Conservation (phyloP, 805 yeast genomes). For the Ogataea saltuana region DNA sequence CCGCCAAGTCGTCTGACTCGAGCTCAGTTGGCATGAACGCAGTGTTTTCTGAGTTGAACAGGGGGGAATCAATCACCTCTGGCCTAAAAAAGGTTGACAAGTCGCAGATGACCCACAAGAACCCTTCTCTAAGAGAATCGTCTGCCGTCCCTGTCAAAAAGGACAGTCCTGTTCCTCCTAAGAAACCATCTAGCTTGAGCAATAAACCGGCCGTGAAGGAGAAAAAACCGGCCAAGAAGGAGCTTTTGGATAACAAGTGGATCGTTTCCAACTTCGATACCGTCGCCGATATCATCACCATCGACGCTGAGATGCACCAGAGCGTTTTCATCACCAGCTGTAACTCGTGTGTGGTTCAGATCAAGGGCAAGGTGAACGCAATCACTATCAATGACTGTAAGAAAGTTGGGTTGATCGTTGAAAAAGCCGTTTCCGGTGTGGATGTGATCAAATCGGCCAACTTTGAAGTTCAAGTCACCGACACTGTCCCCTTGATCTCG, state of each 20-base stretch:
- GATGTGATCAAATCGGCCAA: slow-evolving; percentile 80
- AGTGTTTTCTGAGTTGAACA: slow-evolving; percentile 85
- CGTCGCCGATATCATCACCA: slow-evolving; percentile 57
- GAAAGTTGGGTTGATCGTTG: slow-evolving; percentile 76
- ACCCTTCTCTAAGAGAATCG: slow-evolving; percentile 72
- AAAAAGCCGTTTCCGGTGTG: slow-evolving; percentile 81
- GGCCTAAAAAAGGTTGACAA: slow-evolving; percentile 90
- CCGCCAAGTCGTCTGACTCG: slow-evolving; percentile 27
- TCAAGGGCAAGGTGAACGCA: slow-evolving; percentile 91
- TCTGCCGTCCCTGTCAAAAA: slow-evolving; percentile 52
- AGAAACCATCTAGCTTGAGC: slow-evolving; percentile 70
- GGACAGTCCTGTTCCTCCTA: slow-evolving; percentile 72
- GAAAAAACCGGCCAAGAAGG: slow-evolving; percentile 55
- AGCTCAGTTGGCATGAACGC: slow-evolving; percentile 74
- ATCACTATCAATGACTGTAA: slow-evolving; percentile 73
- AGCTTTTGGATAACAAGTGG: slow-evolving; percentile 88
- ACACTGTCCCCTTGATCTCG: slow-evolving; percentile 78
- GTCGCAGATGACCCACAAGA: slow-evolving; percentile 91
- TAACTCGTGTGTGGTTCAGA: slow-evolving; percentile 67
- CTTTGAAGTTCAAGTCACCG: slow-evolving; percentile 84
- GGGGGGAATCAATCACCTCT: slow-evolving; percentile 82
- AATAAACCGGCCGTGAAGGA: slow-evolving; percentile 19
- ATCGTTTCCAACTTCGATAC: slow-evolving; percentile 75
- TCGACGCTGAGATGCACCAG: slow-evolving; percentile 84
- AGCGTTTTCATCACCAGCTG: slow-evolving; percentile 88